Conservation (phyloP, 805 yeast genomes). For the Kazachstania africana region DNA sequence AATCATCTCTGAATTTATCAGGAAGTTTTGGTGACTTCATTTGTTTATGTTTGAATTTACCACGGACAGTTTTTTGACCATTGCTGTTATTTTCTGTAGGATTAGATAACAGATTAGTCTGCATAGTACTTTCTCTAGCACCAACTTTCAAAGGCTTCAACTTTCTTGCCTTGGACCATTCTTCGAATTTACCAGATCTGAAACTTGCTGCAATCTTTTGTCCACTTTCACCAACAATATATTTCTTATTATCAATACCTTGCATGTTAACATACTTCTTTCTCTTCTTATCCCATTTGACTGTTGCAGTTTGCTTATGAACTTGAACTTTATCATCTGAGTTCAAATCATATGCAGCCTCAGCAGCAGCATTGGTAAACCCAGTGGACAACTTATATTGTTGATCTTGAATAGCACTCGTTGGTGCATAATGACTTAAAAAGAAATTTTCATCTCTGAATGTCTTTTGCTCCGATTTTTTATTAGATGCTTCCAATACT, state of each 20-base stretch:
- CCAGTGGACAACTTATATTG: conserved; percentile 45
- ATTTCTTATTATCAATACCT: conserved; percentile 67
- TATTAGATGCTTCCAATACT: conserved; percentile 19
- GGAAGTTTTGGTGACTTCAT: conserved; percentile 78
- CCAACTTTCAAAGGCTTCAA: conserved; percentile 44
- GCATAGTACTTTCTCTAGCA: conserved; percentile 33
- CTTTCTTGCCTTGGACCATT: conserved; percentile 73
- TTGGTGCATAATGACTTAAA: conserved; percentile 83
- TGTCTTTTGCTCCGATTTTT: conserved; percentile 32
- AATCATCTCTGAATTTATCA: conserved; percentile 85
- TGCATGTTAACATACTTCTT: conserved; percentile 77
- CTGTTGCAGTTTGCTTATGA: conserved; percentile 53
- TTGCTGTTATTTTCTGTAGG: conserved; percentile 8
- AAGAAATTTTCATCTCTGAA: conserved; percentile 72
- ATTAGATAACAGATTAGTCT: conserved; percentile 25
- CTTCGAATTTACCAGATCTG: conserved; percentile 82
- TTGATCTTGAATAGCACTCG: conserved; percentile 70
- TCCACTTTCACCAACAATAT: conserved; percentile 90
- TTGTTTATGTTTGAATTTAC: conserved; percentile 61
- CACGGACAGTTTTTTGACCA: conserved; percentile 21
- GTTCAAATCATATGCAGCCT: conserved; percentile 75
- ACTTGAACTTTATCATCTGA: conserved; percentile 63
- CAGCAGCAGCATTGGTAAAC: conserved; percentile 74
- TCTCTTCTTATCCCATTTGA: conserved; percentile 88
- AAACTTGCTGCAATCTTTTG: conserved; percentile 84